Base-by-base conservation (phyloP, 139 green algal genomes). In the Chlorella sp. region DNA sequence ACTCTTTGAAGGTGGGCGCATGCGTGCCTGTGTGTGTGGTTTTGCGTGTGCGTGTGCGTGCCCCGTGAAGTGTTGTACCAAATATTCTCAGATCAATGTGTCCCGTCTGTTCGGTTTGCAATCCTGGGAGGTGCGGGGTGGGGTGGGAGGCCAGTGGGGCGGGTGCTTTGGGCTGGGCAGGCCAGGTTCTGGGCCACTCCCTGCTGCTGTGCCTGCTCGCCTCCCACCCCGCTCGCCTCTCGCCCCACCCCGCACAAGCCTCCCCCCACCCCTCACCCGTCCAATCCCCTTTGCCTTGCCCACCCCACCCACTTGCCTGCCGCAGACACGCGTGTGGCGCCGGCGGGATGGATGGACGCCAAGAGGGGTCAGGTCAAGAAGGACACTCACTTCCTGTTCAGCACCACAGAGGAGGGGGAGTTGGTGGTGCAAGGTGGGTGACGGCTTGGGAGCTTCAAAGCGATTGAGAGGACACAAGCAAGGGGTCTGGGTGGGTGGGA, bases 371-470 rank as follows among this genome's bases (percentile, higher is more conserved):
- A 53, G 3, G 61, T 93, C 7, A 89, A 85, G 80, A 57, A 88
- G 39, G 91, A 83, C 76, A 91, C 87, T 14, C 91, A 93, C 71
- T 82, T 93, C 39, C 32, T 93, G 15, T 81, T 93, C 18, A 64
- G 60, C 39, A 75, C 81, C n/a, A 86, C 69, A 2, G 34, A 75
- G 14, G 69, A 66, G 42, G 91, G 80, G 18, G 69, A 77, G 7
- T 57, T 93, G 71, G 36, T 36, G 3, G 87, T 77, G 15, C 87
- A 93, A 39, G 87, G 86, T 90, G 77, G 34, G 85, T 68, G 69
- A 0, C 9, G 53, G n/a, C n/a, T 77, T 0, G 21, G 64, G 2
- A 26, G 64, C 21, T 26, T 18, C 64, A 26, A 4, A 28, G 64
- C 64, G 64, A 28, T 18, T 26, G 64, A 71, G 22, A 9, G 9